These are phyloP conservation scores for Aspergillus texensis DNA, from an alignment of 2,329 filamentous ascomycete genomes.

Conservation along the genomic window DNA sequence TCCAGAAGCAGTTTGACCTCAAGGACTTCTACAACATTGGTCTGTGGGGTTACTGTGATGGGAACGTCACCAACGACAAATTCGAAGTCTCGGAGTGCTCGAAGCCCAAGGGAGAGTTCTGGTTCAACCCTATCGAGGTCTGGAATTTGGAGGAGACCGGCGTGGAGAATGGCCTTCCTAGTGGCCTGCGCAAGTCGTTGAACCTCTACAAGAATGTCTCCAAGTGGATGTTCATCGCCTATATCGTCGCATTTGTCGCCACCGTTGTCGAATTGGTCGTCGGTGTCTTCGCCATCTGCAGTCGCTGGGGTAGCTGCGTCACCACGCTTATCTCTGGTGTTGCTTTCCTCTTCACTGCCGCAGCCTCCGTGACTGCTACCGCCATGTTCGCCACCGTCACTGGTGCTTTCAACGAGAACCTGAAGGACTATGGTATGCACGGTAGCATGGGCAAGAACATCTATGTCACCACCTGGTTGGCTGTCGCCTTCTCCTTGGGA, in stretches of 20 bases:
- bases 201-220: constrained; percentile 72
- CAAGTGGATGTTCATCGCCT: constrained; percentile 82
- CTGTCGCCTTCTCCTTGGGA: constrained; percentile 72
- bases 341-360: constrained; percentile 61
- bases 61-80: constrained; percentile 56
- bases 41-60: constrained; percentile 85
- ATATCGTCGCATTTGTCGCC: constrained; percentile 70
- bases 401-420: constrained; percentile 66
- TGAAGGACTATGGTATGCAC: constrained; percentile 72
- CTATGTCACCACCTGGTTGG: constrained; percentile 76
- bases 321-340: constrained; percentile 74
- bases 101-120: constrained; percentile 73
- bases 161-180: constrained; percentile 66
- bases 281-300: constrained; percentile 82
- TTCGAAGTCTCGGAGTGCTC: constrained; percentile 65
- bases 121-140: constrained; percentile 69
- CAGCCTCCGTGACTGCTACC: constrained; percentile 72
- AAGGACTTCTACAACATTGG: constrained; percentile 78
- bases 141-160: constrained; percentile 62
- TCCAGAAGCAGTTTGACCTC: constrained; percentile 58
- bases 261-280: constrained; percentile 73
- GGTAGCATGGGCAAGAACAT: constrained; percentile 69
- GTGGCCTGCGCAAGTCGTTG: constrained; percentile 67
- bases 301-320: constrained; percentile 76
- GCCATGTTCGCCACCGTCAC: constrained; percentile 72